Conservation (phyloP, 345 rosid genomes). For the Ceriops zippeliana region DNA sequence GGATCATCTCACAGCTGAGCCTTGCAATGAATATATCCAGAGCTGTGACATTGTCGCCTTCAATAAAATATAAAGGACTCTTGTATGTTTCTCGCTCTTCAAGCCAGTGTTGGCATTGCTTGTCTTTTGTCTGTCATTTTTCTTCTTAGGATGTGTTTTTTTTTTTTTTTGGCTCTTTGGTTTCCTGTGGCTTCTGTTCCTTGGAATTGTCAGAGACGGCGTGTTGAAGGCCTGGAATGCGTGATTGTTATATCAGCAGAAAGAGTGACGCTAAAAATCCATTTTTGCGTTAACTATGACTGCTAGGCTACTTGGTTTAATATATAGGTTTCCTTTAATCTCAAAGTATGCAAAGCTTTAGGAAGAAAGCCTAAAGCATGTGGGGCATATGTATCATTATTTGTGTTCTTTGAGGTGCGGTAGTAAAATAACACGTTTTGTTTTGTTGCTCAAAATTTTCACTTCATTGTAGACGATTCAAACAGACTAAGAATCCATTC, state of each 20-base stretch:
- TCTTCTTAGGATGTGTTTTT: background rate
- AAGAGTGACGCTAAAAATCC: background rate
- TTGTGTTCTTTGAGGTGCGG: too few species aligned
- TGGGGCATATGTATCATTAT: too few species aligned
- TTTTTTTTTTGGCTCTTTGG: background rate
- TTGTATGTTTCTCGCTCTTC: background rate
- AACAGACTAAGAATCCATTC: too few species aligned
- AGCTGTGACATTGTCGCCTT: slow-evolving; percentile 95
- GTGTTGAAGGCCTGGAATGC: background rate
- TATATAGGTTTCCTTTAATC: too few species aligned
- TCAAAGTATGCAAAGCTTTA: too few species aligned
- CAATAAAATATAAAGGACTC: slow-evolving; percentile 67
- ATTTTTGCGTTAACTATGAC: too few species aligned
- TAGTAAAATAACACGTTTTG: too few species aligned
- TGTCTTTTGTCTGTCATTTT: background rate
- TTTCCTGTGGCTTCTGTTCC: background rate
- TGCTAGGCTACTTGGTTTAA: too few species aligned
- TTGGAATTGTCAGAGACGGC: slow-evolving; percentile 11
- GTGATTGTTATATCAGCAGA: background rate
- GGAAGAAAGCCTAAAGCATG: too few species aligned
- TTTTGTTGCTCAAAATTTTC: too few species aligned
- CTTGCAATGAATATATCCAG: slow-evolving; percentile 70
- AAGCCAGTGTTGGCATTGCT: slow-evolving; percentile 9
- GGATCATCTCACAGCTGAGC: slow-evolving; percentile 72
- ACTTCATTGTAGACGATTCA: too few species aligned